Evolutionary conservation across 2,329 filamentous ascomycete species (phyloP).

Genomic region (Ceratocystis destructans): DNA sequence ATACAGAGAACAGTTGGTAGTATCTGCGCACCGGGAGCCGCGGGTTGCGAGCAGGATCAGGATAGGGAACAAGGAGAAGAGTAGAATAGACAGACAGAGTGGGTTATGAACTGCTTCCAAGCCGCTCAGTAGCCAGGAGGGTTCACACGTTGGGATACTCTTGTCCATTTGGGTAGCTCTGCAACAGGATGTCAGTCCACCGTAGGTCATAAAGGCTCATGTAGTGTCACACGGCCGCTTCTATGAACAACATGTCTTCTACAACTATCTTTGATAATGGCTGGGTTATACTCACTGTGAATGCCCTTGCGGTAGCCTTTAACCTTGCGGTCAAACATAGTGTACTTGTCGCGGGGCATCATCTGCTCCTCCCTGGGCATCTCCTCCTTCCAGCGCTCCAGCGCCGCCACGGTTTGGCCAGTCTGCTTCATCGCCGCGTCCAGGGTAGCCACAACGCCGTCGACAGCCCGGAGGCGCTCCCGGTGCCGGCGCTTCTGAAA

Average conservation of each 20-base stretch:
- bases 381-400: slow-evolving; percentile 84
- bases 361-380: slow-evolving; percentile 96
- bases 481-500: slow-evolving; percentile 85
- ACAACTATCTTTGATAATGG: background rate
- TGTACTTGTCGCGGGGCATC: slow-evolving; percentile 94
- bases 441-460: slow-evolving; percentile 72
- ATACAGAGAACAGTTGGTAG: background rate
- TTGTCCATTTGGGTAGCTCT: slow-evolving; percentile 88
- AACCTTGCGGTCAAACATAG: slow-evolving; percentile 90
- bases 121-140: slow-evolving; percentile 70
- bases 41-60: background rate
- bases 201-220: background rate
- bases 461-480: slow-evolving; percentile 68
- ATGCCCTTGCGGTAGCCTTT: slow-evolving; percentile 94
- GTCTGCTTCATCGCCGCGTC: slow-evolving; percentile 63
- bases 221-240: background rate
- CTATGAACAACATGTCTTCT: background rate
- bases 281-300: slow-evolving; percentile 57
- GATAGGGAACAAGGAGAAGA: background rate
- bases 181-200: slow-evolving; percentile 15
- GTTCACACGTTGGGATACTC: slow-evolving; percentile 85
- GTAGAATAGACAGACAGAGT: background rate
- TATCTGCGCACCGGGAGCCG: slow-evolving; percentile 8
- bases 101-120: background rate
- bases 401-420: slow-evolving; percentile 56